These are phyloP conservation scores for Quercus gilva DNA, from an alignment of 306 rosid species.

Conservation along the genomic window DNA sequence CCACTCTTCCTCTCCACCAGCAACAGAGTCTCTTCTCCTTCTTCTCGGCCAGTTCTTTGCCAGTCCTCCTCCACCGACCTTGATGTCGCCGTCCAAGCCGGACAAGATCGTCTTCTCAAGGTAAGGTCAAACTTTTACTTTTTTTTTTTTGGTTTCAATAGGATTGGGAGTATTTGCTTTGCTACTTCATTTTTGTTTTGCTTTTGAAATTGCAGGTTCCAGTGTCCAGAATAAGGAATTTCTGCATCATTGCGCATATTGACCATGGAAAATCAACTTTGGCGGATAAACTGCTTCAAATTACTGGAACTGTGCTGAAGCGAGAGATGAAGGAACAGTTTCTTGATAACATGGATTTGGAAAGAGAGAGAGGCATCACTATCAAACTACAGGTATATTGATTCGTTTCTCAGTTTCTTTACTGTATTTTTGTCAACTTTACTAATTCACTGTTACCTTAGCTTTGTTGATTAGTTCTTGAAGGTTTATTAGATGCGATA, in stretches of 20 bases:
- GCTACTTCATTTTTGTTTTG: neutral
- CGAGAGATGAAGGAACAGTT: conserved; percentile 96
- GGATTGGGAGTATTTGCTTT: neutral
- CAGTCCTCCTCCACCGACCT: conserved; percentile 39
- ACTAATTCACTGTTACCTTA: no score
- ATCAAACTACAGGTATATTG: conserved; percentile 72
- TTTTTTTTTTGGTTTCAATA: neutral
- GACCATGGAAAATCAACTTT: conserved; percentile 91
- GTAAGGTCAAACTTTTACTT: conserved; percentile 8
- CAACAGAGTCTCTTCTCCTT: conserved; percentile 5
- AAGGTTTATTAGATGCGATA: no score
- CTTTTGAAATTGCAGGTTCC: conserved; percentile 58
- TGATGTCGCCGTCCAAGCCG: conserved; percentile 43
- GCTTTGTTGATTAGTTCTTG: no score
- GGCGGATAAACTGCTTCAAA: conserved; percentile 84
- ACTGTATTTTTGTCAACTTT: no score
- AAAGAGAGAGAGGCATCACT: conserved; percentile 92
- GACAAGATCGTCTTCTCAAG: conserved; percentile 78
- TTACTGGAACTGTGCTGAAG: conserved; percentile 82
- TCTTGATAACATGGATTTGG: conserved; percentile 99
- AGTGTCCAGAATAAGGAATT: conserved; percentile 69
- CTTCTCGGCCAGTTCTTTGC: conserved; percentile 35
- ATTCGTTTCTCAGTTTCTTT: neutral
- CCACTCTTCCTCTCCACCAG: conserved; percentile 1
- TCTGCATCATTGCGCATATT: conserved; percentile 81